Evolutionary conservation across 495 filamentous ascomycete species (phyloP), one percentile per base, ranked within the genome.

Genomic region (Xylaria sp.): DNA sequence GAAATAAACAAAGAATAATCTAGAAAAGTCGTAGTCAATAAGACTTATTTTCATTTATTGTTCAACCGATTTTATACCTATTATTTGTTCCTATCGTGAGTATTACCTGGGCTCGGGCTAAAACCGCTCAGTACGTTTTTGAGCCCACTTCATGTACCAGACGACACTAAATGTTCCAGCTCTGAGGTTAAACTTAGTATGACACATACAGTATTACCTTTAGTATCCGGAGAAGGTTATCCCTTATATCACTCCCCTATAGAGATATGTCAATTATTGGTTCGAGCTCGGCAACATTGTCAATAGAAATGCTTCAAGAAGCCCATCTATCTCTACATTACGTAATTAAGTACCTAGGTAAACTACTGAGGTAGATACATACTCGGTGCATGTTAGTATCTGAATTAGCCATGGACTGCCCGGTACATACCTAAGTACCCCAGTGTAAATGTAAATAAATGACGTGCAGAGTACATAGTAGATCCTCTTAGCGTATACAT

Each of bases 401-500:
- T n/a, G n/a, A n/a, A n/a, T n/a, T n/a, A n/a, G n/a, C n/a, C n/a
- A n/a, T n/a, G n/a, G n/a, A n/a, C n/a, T n/a, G n/a, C n/a, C n/a
- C n/a, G n/a, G n/a, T n/a, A n/a, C n/a, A n/a, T n/a, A n/a, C n/a
- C 40, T 43, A 43, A 11, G 19, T 53, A 19, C 29, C 17, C 57
- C 11, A 11, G 19, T 37, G 24, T 33, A 55, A 31, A 59, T 37
- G 24, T 33, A 55, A 31, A 59, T 55, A 61, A 46, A 65, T 65
- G 62, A 65, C 44, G 24, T 65, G 62, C 62, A 65, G 61, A 43
- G 7, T 61, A 7, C n/a, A 40, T 35, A 33, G 31, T 59, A 44
- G 61, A 43, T 46, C 24, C 61, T 43, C 41, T 11, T 21, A 17
- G n/a, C 15, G 3, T 1, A 1, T n/a, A 64, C 5, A 1, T n/a